Percentiles rank a stretch among this genome's conserved stretches.
Conservation (phyloP, 352 stramenopile species). For the Phytophthora cactorum region DNA sequence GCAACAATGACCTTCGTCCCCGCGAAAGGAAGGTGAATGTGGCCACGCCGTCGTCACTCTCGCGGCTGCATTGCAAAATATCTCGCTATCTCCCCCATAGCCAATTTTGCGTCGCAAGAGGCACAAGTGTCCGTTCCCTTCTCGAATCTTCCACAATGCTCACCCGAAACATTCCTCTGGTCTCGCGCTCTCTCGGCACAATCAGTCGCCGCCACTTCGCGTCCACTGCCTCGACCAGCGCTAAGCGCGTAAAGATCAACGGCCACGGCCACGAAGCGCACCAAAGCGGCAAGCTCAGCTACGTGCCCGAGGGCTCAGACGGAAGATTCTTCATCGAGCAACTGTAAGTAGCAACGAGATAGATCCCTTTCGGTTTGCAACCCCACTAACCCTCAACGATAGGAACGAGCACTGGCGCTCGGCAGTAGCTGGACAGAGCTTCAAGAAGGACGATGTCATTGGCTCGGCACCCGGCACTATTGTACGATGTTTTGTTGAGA, state of each 20-base stretch:
- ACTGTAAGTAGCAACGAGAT: constrained; percentile 34
- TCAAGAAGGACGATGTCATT: constrained; percentile 70
- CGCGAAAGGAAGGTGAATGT: constrained; percentile 20
- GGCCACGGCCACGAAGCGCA: constrained; percentile 29
- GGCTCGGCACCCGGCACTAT: constrained; percentile 71
- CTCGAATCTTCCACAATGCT: constrained; percentile 33
- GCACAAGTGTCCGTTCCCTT: constrained; percentile 1
- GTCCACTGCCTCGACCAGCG: constrained; percentile 31
- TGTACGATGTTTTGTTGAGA: constrained; percentile 37
- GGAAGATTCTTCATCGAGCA: constrained; percentile 80
- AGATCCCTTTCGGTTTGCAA: too few relatives aligned
- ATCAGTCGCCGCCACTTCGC: constrained; percentile 55
- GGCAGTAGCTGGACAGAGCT: constrained; percentile 69
- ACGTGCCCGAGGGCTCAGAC: constrained; percentile 63
- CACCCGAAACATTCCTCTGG: constrained; percentile 25
- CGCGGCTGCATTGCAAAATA: constrained; percentile 14
- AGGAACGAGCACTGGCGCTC: constrained; percentile 79
- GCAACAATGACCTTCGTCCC: constrained; percentile 21
- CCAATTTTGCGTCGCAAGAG: constrained; percentile 19
- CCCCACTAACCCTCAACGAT: background rate
- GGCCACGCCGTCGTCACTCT: constrained; percentile 27
- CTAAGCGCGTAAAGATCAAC: constrained; percentile 26
- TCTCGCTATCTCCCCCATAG: constrained; percentile 11
- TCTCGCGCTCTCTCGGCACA: constrained; percentile 29
- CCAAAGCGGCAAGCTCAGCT: constrained; percentile 45